A percentile compares a stretch with the other conserved stretches of the same genome.
Conservation (phyloP, 306 rosid genomes). For the Vigna hirtella region DNA sequence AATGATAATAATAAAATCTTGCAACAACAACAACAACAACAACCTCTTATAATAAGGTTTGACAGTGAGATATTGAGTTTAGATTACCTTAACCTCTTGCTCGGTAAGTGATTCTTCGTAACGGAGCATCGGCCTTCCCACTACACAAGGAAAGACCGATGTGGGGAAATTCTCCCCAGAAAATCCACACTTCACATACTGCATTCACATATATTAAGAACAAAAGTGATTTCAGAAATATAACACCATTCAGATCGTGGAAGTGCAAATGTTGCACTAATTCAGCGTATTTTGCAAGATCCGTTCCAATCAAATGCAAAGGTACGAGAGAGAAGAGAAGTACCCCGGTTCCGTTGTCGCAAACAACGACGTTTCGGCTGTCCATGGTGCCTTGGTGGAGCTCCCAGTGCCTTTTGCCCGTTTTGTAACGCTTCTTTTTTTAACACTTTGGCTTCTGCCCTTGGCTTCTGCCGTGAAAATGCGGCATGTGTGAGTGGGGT, state of each 20-base stretch:
- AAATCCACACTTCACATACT: slow-evolving; percentile 98
- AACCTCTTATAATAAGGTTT: neutral
- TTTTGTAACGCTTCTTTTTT: slow-evolving; percentile 1
- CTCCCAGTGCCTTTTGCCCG: slow-evolving; percentile 3
- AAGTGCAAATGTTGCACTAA: neutral
- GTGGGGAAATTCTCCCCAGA: slow-evolving; percentile 98
- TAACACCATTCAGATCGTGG: neutral
- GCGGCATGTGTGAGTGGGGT: slow-evolving; percentile 32
- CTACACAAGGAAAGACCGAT: slow-evolving; percentile 96
- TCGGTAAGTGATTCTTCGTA: slow-evolving; percentile 95
- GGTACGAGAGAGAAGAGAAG: slow-evolving; percentile 15
- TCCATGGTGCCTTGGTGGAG: slow-evolving; percentile 58
- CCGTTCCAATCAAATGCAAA: slow-evolving; percentile 28
- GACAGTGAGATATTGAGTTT: neutral
- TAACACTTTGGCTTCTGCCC: slow-evolving; percentile 12
- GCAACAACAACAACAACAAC: neutral
- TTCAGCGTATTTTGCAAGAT: slow-evolving; percentile 23
- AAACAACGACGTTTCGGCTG: slow-evolving; percentile 84
- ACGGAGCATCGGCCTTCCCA: slow-evolving; percentile 97
- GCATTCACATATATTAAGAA: slow-evolving; percentile 34
- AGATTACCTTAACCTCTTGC: slow-evolving; percentile 75
- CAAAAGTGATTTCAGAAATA: neutral
- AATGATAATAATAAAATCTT: too few species aligned
- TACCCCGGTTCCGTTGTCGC: slow-evolving; percentile 99
- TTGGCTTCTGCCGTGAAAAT: slow-evolving; percentile 33